Percentiles rank a stretch among this genome's conserved stretches.
phyloP scores from a whole-genome alignment of 2,329 filamentous ascomycete species.

The Aspergillus sp. region DNA sequence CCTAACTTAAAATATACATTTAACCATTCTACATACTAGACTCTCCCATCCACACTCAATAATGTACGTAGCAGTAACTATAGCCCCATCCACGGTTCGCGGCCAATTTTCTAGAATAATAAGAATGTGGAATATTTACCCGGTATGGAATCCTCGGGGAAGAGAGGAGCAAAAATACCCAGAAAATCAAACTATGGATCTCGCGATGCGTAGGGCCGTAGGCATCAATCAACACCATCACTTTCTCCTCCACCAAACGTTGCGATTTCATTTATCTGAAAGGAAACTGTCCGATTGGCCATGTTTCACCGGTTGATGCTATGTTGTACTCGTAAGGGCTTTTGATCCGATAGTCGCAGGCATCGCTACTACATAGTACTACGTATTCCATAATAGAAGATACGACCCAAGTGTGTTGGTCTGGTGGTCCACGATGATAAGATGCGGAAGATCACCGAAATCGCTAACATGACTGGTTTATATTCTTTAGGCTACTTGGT shows the following conservation, averaged over 20 bases:
- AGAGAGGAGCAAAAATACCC: neutral
- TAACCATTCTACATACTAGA: no score
- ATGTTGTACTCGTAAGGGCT: neutral
- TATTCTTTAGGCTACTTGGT: neutral
- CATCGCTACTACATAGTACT: neutral
- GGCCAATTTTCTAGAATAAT: neutral
- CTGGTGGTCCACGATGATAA: neutral
- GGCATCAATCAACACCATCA: neutral
- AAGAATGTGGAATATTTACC: neutral
- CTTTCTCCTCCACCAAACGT: neutral
- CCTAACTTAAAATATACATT: neutral
- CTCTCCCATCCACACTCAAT: neutral
- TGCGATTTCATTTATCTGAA: neutral
- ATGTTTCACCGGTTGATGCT: neutral
- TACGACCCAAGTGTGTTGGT: neutral
- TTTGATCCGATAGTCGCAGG: neutral
- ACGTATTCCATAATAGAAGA: neutral
- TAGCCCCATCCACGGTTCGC: neutral
- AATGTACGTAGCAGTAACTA: neutral
- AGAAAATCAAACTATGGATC: neutral
- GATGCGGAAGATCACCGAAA: conserved; percentile 2
- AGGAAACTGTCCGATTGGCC: conserved; percentile 4
- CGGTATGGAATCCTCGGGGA: neutral
- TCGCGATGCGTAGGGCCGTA: neutral
- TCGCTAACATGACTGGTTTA: neutral